Percentiles rank a stretch among this genome's conserved stretches.
These are phyloP conservation scores for Solanum phureja DNA, from an alignment of 257 asterid species.

Conservation along the genomic window DNA sequence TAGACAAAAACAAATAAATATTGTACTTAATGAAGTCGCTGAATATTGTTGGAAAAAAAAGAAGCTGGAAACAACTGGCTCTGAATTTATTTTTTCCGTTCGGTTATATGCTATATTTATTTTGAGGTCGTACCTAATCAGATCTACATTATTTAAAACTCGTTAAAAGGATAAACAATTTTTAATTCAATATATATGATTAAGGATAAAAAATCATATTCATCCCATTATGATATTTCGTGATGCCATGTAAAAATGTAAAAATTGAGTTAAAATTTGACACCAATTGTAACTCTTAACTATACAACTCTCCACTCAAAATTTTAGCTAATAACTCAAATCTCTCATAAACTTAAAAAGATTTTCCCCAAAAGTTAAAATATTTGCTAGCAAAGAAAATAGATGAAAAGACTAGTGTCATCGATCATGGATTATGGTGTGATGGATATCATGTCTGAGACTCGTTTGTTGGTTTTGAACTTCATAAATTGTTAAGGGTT, in stretches of 20 bases:
- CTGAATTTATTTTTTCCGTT: not conserved
- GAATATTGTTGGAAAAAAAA: not conserved
- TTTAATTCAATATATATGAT: not conserved
- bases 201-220: not conserved
- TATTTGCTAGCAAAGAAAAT: not conserved
- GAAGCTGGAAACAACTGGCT: not conserved
- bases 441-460: not conserved
- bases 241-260: not conserved
- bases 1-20: not conserved
- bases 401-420: not conserved
- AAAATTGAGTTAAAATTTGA: not conserved
- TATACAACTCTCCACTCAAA: not conserved
- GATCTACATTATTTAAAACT: not conserved
- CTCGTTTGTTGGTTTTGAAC: not conserved
- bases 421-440: not conserved
- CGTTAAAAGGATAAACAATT: not conserved
- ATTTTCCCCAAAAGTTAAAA: not conserved
- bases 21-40: not conserved
- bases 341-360: not conserved
- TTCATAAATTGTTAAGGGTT: no score
- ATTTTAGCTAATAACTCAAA: not conserved
- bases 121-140: not conserved
- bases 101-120: rapidly evolving
- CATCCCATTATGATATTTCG: not conserved
- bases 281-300: not conserved